phyloP scores from a whole-genome alignment of 129 eudicot species.

The Arctium minus region DNA sequence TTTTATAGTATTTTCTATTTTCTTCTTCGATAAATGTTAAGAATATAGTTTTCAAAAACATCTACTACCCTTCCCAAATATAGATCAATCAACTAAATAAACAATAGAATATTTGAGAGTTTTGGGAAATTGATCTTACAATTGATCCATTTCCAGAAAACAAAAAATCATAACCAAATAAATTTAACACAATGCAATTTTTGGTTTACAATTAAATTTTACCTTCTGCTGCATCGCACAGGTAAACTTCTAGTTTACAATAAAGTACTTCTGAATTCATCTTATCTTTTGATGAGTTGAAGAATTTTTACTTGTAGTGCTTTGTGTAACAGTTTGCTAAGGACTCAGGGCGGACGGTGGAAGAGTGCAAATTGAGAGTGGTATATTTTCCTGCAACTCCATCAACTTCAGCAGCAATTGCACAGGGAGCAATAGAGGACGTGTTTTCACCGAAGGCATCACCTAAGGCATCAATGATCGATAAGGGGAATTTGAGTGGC shows the following conservation, averaged over 20 bases:
- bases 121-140: neutral
- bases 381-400: conserved; percentile 63
- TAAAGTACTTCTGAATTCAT: neutral
- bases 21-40: neutral
- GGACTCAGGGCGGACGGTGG: conserved; percentile 63
- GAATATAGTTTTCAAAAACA: neutral
- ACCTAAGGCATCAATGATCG: conserved; percentile 16
- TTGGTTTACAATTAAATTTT: neutral
- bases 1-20: too few relatives aligned
- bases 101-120: neutral
- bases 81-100: neutral
- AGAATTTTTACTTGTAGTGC: neutral
- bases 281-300: neutral
- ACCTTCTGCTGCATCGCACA: neutral
- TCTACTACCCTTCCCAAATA: neutral
- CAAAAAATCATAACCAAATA: neutral
- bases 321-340: conserved; percentile 58
- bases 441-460: conserved; percentile 44
- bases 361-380: conserved; percentile 87
- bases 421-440: conserved; percentile 64
- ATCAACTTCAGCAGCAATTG: conserved; percentile 47
- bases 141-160: neutral
- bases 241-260: too few relatives aligned
- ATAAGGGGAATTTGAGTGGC: conserved; percentile 39
- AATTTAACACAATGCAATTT: neutral